These are phyloP conservation scores for Tylopilus sp. DNA, from an alignment of 1,284 basidiomycete genomes.

Conservation along the genomic window DNA sequence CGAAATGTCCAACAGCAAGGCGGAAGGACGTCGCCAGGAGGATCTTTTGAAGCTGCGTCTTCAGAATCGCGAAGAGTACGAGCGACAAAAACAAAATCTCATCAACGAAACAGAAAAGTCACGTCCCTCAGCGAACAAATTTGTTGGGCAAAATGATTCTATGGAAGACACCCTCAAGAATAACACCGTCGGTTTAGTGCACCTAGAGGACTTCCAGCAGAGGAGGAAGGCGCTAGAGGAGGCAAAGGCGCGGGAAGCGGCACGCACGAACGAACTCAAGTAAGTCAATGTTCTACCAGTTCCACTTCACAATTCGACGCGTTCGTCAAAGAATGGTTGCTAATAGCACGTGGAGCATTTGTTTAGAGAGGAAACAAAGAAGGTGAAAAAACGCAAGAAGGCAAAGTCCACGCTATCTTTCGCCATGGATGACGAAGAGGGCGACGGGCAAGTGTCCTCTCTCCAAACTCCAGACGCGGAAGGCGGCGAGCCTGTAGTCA, in stretches of 20 bases:
- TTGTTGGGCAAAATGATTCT: constrained; percentile 90
- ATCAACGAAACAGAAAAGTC: constrained; percentile 80
- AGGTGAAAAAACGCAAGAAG: constrained; percentile 83
- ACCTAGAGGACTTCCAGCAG: constrained; percentile 89
- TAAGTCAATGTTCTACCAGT: constrained; percentile 42
- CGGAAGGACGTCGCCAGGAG: constrained; percentile 74
- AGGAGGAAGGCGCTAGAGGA: constrained; percentile 88
- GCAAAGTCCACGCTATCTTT: constrained; percentile 86
- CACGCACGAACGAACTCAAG: constrained; percentile 76
- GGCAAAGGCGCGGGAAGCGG: constrained; percentile 85
- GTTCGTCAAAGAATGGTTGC: constrained; percentile 40
- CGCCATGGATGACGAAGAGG: constrained; percentile 74
- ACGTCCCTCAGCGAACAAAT: constrained; percentile 78
- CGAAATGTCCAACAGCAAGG: constrained; percentile 59
- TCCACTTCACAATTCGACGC: constrained; percentile 1
- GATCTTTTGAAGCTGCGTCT: constrained; percentile 74
- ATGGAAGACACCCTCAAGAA: constrained; percentile 94
- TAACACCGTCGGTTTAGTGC: constrained; percentile 89
- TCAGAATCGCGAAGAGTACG: constrained; percentile 82
- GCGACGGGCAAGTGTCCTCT: constrained; percentile 36
- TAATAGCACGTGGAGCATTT: constrained; percentile 73
- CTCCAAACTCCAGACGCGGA: constrained; percentile 36
- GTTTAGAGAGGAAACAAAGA: constrained; percentile 83
- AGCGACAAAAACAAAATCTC: constrained; percentile 82
- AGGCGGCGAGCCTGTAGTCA: constrained; percentile 45